phyloP scores from a whole-genome alignment of 2,329 filamentous ascomycete species.

The Trichoderma endophyticum region DNA sequence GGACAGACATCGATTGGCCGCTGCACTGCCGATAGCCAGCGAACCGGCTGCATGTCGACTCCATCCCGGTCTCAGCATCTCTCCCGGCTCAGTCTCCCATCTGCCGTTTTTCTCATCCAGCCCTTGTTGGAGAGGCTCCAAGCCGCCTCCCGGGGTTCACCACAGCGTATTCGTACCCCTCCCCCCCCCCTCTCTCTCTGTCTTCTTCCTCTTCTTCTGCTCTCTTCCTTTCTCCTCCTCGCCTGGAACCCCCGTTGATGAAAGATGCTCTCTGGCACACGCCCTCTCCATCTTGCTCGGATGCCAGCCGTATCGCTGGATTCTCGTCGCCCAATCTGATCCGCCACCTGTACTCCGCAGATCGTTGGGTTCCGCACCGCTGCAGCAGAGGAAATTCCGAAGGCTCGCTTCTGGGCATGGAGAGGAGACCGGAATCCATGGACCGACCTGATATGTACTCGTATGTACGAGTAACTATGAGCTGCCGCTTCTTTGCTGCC shows the following conservation, averaged over 20 bases:
- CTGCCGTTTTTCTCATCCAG: neutral
- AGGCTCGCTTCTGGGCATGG: neutral
- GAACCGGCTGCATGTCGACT: neutral
- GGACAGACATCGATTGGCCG: neutral
- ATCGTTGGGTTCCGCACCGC: neutral
- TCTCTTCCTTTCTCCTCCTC: neutral
- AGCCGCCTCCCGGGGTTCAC: neutral
- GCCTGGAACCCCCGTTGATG: neutral
- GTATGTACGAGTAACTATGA: neutral
- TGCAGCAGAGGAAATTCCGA: neutral
- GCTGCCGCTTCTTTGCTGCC: neutral
- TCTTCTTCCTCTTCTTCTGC: neutral
- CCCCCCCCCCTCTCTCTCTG: neutral
- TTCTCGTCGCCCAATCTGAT: neutral
- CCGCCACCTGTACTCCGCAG: neutral
- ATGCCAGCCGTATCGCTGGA: conserved; percentile 17
- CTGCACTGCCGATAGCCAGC: conserved; percentile 2
- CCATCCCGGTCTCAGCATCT: conserved; percentile 10
- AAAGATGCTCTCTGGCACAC: neutral
- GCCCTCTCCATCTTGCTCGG: conserved; percentile 7
- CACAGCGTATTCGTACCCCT: neutral
- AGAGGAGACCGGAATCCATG: neutral
- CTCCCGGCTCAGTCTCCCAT: neutral
- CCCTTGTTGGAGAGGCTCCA: neutral
- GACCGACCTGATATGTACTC: neutral